A percentile compares a stretch with the other conserved stretches of the same genome.
These are phyloP conservation scores for Niveomyces coronatus DNA, from an alignment of 2,329 filamentous ascomycete species.

Conservation along the genomic window DNA sequence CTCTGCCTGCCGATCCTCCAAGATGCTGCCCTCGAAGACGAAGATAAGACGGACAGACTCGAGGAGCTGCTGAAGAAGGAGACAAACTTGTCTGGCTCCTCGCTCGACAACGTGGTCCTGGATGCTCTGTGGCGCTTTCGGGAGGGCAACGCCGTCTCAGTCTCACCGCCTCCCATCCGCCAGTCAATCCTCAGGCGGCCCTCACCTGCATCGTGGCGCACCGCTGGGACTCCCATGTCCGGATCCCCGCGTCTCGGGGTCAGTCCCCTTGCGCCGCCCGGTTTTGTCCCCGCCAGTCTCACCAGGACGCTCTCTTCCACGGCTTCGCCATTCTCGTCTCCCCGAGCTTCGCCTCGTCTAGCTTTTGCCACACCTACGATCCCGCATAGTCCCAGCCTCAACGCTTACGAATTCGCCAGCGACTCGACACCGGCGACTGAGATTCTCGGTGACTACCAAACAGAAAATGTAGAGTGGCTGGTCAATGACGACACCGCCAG, in stretches of 20 bases:
- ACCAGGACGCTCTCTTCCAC: conserved; percentile 63
- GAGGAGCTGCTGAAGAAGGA: conserved; percentile 77
- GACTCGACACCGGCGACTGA: conserved; percentile 73
- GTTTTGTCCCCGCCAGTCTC: conserved; percentile 71
- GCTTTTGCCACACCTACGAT: conserved; percentile 83
- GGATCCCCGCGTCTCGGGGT: conserved; percentile 75
- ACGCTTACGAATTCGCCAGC: conserved; percentile 87
- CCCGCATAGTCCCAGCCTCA: conserved; percentile 86
- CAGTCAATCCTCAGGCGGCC: conserved; percentile 83
- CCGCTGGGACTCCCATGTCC: conserved; percentile 67
- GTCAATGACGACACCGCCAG: conserved; percentile 81
- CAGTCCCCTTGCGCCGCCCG: conserved; percentile 74
- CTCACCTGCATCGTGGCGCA: conserved; percentile 89
- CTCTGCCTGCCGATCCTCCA: conserved; percentile 82
- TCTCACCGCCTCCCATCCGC: conserved; percentile 75
- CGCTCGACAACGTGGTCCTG: conserved; percentile 81
- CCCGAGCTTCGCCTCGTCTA: conserved; percentile 82
- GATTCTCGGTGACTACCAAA: conserved; percentile 82
- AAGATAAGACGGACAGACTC: conserved; percentile 87
- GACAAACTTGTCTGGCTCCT: conserved; percentile 62
- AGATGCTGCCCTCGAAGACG: conserved; percentile 73
- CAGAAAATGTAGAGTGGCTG: conserved; percentile 94
- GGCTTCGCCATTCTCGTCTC: conserved; percentile 86
- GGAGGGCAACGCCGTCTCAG: conserved; percentile 50
- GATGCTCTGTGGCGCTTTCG: conserved; percentile 84